Conservation (phyloP, 176 grass and related monocot species). For the Raddia guianensis region DNA sequence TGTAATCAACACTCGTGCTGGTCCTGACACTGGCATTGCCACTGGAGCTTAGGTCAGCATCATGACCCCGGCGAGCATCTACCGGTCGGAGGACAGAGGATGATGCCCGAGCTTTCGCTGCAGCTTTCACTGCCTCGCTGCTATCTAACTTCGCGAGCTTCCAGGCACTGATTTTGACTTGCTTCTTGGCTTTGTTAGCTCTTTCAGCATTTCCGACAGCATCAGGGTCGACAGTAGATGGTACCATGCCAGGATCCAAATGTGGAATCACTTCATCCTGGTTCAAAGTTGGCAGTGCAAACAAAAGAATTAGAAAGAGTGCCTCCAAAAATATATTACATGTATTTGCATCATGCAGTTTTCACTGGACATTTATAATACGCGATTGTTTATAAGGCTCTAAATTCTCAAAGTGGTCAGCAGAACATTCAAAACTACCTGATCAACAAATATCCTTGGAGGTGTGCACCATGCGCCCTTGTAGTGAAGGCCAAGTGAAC, state of each 20-base stretch:
- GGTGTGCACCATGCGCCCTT: constrained; percentile 95
- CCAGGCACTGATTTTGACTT: constrained; percentile 89
- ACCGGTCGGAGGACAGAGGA: constrained; percentile 81
- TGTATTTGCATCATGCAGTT: neutral
- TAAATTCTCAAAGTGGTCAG: neutral
- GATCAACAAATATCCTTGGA: constrained; percentile 85
- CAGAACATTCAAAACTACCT: constrained; percentile 32
- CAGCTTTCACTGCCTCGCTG: constrained; percentile 68
- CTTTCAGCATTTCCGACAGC: constrained; percentile 46
- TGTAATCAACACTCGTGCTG: constrained; percentile 55
- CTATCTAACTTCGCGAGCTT: constrained; percentile 90
- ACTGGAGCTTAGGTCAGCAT: constrained; percentile 63
- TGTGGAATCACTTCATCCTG: constrained; percentile 87
- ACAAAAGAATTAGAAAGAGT: constrained; percentile 2
- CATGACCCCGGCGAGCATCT: constrained; percentile 34
- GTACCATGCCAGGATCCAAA: constrained; percentile 73
- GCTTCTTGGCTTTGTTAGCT: constrained; percentile 68
- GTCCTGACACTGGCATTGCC: constrained; percentile 60
- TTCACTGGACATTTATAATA: neutral
- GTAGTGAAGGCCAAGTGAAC: constrained; percentile 70
- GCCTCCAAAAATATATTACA: neutral
- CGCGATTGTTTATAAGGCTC: neutral
- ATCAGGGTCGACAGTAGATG: constrained; percentile 76
- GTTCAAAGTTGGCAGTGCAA: constrained; percentile 30
- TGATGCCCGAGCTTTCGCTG: constrained; percentile 71